Percentiles rank a stretch among this genome's conserved stretches.
Conservation (phyloP, 2,329 filamentous ascomycete species). For the Periconia sp. region DNA sequence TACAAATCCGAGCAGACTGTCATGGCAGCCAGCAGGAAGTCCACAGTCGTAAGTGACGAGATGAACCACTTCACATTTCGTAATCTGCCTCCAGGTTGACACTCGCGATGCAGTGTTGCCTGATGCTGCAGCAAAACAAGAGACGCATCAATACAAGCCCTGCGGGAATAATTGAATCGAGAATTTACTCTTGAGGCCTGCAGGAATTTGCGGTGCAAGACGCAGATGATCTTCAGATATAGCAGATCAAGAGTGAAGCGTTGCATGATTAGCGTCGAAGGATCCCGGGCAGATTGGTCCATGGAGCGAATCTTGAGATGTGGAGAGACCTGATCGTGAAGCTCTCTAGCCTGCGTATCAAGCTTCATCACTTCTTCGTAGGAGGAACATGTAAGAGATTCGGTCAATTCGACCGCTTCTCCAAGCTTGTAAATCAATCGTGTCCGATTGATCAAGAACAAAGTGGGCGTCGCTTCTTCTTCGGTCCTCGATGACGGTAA, state of each 20-base stretch:
- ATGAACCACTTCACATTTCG: constrained; percentile 79
- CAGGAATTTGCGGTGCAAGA: constrained; percentile 88
- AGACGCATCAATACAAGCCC: constrained; percentile 84
- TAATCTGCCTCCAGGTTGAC: constrained; percentile 73
- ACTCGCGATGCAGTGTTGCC: constrained; percentile 75
- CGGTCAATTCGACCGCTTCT: constrained; percentile 71
- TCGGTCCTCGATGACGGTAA: constrained; percentile 71
- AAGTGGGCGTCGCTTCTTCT: constrained; percentile 75
- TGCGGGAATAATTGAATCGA: constrained; percentile 82
- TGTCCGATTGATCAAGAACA: constrained; percentile 79
- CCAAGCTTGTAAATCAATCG: constrained; percentile 72
- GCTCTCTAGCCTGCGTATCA: constrained; percentile 63
- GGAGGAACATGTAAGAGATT: constrained; percentile 65
- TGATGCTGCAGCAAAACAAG: constrained; percentile 82
- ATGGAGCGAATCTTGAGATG: constrained; percentile 78
- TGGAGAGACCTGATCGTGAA: constrained; percentile 72
- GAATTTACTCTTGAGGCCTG: constrained; percentile 74
- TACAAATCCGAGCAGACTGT: constrained; percentile 84
- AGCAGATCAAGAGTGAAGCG: constrained; percentile 84
- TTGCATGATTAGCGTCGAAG: constrained; percentile 73
- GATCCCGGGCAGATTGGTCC: constrained; percentile 75
- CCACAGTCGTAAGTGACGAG: constrained; percentile 78
- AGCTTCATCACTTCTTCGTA: constrained; percentile 69
- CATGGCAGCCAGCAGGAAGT: constrained; percentile 87
- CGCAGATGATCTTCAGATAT: constrained; percentile 86